Evolutionary conservation across 331 rosid species (phyloP).

Genomic region (Phaseolus coccineus): DNA sequence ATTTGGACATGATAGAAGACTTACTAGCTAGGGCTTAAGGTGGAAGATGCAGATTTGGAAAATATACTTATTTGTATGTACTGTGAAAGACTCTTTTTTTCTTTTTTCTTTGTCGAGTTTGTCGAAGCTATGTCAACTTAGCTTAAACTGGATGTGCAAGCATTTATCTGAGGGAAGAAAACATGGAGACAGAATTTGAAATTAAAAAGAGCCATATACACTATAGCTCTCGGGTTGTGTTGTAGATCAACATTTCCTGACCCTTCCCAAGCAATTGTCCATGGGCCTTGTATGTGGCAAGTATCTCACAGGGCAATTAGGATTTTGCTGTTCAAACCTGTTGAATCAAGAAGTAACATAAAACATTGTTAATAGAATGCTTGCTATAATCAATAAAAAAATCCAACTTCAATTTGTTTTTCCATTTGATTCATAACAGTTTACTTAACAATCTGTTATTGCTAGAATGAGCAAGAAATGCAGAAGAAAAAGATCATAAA

Average conservation of each 20-base stretch:
- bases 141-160: conserved; percentile 2
- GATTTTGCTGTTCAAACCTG: conserved; percentile 72
- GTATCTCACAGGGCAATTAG: conserved; percentile 60
- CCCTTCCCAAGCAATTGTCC: conserved; percentile 78
- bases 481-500: background rate
- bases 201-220: conserved; percentile 36
- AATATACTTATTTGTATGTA: background rate
- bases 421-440: too few species aligned
- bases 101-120: background rate
- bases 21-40: conserved; percentile 23
- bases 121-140: background rate
- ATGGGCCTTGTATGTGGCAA: conserved; percentile 79
- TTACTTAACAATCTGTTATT: background rate
- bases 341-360: conserved; percentile 14
- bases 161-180: background rate
- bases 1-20: conserved; percentile 16
- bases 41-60: conserved; percentile 15
- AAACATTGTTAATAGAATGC: background rate
- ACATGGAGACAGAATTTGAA: conserved; percentile 28
- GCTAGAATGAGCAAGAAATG: background rate
- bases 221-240: conserved; percentile 10
- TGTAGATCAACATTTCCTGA: conserved; percentile 51
- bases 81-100: background rate
- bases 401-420: too few species aligned
- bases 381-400: background rate